Evolutionary conservation across 2,329 filamentous ascomycete species (phyloP).

Genomic region (Didymella pomorum): DNA sequence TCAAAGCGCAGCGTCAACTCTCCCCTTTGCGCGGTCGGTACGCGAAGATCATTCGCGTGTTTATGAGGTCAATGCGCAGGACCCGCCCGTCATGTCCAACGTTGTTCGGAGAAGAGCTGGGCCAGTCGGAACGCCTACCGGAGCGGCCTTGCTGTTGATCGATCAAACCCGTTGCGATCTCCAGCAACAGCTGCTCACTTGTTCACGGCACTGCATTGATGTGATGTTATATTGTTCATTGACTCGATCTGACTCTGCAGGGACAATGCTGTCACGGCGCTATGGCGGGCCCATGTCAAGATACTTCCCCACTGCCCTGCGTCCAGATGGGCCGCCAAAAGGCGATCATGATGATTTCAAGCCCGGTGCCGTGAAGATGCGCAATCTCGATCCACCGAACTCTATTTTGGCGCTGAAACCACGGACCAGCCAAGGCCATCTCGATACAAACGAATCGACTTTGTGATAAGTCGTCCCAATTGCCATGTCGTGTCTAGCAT

Average conservation of each 20-base stretch:
- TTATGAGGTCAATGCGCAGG: conserved; percentile 13
- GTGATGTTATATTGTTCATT: neutral
- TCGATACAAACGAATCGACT: neutral
- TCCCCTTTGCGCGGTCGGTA: conserved; percentile 20
- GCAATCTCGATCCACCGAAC: neutral
- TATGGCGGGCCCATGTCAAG: conserved; percentile 1
- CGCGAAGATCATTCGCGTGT: conserved; percentile 12
- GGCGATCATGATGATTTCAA: neutral
- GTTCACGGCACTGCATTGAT: neutral
- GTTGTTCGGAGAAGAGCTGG: conserved; percentile 1
- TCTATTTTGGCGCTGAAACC: neutral
- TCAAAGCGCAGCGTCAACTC: neutral
- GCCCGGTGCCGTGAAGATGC: neutral
- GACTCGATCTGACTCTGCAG: neutral
- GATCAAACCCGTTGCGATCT: neutral
- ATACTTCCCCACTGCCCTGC: conserved; percentile 18
- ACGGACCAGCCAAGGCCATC: neutral
- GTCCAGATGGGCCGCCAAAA: conserved; percentile 1
- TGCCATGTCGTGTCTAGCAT: neutral
- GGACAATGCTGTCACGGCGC: conserved; percentile 2
- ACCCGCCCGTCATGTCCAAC: conserved; percentile 11
- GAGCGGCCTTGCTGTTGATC: neutral
- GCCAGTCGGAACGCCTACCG: conserved; percentile 19
- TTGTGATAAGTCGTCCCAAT: neutral
- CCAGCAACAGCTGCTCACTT: neutral